Evolutionary conservation across 208 protist species (phyloP), one percentile per base, ranked within the genome.

Genomic region (Trypanosoma cruzi): DNA sequence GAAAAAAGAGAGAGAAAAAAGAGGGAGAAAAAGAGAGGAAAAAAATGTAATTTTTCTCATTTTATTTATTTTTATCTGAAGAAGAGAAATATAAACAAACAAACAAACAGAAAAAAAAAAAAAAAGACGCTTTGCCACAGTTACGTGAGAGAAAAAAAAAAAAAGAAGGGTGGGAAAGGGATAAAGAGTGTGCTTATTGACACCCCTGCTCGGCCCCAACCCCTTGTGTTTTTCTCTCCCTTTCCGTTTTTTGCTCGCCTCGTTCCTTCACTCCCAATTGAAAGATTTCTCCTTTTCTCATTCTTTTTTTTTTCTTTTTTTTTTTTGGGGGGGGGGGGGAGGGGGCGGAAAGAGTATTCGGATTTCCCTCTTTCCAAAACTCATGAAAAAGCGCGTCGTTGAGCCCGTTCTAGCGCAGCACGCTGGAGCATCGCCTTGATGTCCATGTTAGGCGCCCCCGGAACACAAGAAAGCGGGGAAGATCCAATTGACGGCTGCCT

Each of bases 371-470:
- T 63, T 66, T 53, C 26, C n/a, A 7, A 14, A 18, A 14, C 29
- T 34, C 44, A 42, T 53, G 37, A 65, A 22, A 53, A 40, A 8
- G 71, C 64, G 26, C 76, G 59, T 22, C 86, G 84, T 31, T 86
- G 82, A 16, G 84, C 89, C 4, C 89, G 77, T 22, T 95, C 89
- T 49, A 84, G 61, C 0, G 86, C 84, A 4, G 89, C 89, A 8
- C 83, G 75, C 67, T 95, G 89, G 22, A 95, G 79, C 84, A 95
- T 82, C 18, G 82, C 75, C 55, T 86, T 89, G 46, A 95, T 95
- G 66, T 95, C 89, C 14, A 75, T 73, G 18, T 77, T 64, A 16
- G 55, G 50, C 7, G 49, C 44, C 14, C 54, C 69, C 10, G 65
- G 24, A 16, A 66, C 14, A 36, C 59, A 81, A 14, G 64, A 64